phyloP scores from a whole-genome alignment of 108 stramenopile species.

The Mayamaea pseudoterrestris region DNA sequence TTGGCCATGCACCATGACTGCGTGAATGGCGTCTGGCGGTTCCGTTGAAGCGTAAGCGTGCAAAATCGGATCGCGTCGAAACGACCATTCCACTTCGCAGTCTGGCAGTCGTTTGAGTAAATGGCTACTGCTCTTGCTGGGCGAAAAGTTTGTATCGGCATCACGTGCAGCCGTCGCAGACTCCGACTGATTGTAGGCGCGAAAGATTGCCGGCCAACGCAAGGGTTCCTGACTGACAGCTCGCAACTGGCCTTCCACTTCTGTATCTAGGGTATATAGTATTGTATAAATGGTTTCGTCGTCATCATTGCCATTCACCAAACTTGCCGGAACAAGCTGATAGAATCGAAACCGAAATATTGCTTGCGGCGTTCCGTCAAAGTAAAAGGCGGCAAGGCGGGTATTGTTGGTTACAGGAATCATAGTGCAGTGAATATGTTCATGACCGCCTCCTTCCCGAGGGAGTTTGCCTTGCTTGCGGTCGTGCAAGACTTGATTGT shows the following conservation, averaged over 20 bases:
- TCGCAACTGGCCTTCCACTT: constrained; percentile 37
- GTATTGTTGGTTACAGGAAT: constrained; percentile 31
- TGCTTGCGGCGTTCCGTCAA: constrained; percentile 62
- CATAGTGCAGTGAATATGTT: constrained; percentile 75
- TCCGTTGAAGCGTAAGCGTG: constrained; percentile 38
- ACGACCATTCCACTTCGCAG: constrained; percentile 66
- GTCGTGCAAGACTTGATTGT: constrained; percentile 65
- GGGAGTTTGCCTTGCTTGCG: constrained; percentile 33
- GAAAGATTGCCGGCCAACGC: constrained; percentile 26
- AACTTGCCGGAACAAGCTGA: constrained; percentile 15
- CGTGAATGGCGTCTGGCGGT: constrained; percentile 27
- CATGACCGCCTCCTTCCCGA: constrained; percentile 78
- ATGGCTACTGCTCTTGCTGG: neutral
- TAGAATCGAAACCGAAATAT: constrained; percentile 82
- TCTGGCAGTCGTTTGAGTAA: constrained; percentile 11
- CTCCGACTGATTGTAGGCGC: constrained; percentile 6
- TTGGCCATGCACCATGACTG: constrained; percentile 72
- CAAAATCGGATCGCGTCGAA: constrained; percentile 36
- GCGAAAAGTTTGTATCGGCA: no score
- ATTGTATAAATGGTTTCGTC: constrained; percentile 29
- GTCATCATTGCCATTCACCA: neutral
- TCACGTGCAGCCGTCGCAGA: neutral
- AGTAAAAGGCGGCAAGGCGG: constrained; percentile 68
- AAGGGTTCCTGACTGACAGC: constrained; percentile 5
- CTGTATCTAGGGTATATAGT: constrained; percentile 44